Conservation (phyloP, 1,284 basidiomycete species). For the Trametes versicolor region DNA sequence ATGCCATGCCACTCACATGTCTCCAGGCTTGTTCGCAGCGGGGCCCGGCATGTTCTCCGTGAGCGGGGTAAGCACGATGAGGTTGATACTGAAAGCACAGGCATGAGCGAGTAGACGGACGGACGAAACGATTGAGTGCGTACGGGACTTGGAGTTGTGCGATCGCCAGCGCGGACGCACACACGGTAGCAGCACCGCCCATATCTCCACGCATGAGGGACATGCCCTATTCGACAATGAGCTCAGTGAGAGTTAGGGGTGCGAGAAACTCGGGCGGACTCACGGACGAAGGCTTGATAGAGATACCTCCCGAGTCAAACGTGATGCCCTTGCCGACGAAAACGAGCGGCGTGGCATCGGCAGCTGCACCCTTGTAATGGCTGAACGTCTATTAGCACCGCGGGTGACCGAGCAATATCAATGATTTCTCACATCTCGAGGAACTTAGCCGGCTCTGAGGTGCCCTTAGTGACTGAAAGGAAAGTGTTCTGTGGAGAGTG, state of each 20-base stretch:
- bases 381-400: slow-evolving; percentile 47
- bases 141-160: slow-evolving; percentile 84
- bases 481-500: slow-evolving; percentile 69
- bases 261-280: slow-evolving; percentile 40
- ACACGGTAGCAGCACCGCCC: slow-evolving; percentile 88
- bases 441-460: slow-evolving; percentile 86
- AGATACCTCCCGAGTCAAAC: slow-evolving; percentile 92
- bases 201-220: slow-evolving; percentile 87
- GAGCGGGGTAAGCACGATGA: slow-evolving; percentile 77
- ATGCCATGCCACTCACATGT: slow-evolving; percentile 60
- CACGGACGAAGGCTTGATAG: slow-evolving; percentile 81
- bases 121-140: slow-evolving; percentile 40
- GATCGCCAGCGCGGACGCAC: slow-evolving; percentile 78
- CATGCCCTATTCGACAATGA: slow-evolving; percentile 61
- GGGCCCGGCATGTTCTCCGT: slow-evolving; percentile 92
- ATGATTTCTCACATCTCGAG: slow-evolving; percentile 76
- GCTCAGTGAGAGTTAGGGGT: slow-evolving; percentile 9
- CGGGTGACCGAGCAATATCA: background rate
- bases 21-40: slow-evolving; percentile 88
- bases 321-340: slow-evolving; percentile 93
- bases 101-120: background rate
- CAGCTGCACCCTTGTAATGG: slow-evolving; percentile 81
- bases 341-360: slow-evolving; percentile 70
- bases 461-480: slow-evolving; percentile 88
- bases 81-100: slow-evolving; percentile 67